phyloP scores from a whole-genome alignment of 2,329 filamentous ascomycete species.

The Talaromyces sp. region DNA sequence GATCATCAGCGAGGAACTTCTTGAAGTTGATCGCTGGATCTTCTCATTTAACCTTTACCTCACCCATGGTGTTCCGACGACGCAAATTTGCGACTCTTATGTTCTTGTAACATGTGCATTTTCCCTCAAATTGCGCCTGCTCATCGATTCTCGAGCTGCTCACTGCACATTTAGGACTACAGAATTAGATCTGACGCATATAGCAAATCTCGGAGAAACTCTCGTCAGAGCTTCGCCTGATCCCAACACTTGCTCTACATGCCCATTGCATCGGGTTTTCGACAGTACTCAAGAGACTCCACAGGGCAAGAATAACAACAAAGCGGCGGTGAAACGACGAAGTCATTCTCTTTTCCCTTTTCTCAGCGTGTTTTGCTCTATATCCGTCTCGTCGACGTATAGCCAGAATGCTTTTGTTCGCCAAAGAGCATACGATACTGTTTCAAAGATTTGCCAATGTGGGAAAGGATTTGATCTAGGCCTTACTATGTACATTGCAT shows the following conservation, averaged over 20 bases:
- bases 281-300: not conserved
- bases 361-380: slow-evolving; percentile 13
- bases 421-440: slow-evolving; percentile 4
- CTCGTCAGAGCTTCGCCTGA: not conserved
- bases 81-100: slow-evolving; percentile 1
- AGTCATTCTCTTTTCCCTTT: slow-evolving; percentile 8
- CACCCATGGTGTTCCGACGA: not conserved
- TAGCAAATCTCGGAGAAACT: slow-evolving; percentile 12
- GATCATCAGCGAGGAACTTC: not conserved
- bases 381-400: slow-evolving; percentile 8
- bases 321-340: not conserved
- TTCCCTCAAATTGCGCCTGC: slow-evolving; percentile 13
- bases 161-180: not conserved
- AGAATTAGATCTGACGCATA: slow-evolving; percentile 11
- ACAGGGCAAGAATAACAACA: not conserved
- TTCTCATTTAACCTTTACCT: slow-evolving; percentile 13
- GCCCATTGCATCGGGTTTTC: slow-evolving; percentile 9
- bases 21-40: slow-evolving; percentile 14
- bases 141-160: not conserved
- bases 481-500: slow-evolving; percentile 11
- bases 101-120: slow-evolving; percentile 10
- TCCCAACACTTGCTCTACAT: not conserved
- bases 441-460: slow-evolving; percentile 8
- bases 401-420: slow-evolving; percentile 2
- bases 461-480: slow-evolving; percentile 10